Evolutionary conservation across 2,329 filamentous ascomycete species (phyloP), one percentile per base, ranked within the genome.

Genomic region (Verruconis gallopava): DNA sequence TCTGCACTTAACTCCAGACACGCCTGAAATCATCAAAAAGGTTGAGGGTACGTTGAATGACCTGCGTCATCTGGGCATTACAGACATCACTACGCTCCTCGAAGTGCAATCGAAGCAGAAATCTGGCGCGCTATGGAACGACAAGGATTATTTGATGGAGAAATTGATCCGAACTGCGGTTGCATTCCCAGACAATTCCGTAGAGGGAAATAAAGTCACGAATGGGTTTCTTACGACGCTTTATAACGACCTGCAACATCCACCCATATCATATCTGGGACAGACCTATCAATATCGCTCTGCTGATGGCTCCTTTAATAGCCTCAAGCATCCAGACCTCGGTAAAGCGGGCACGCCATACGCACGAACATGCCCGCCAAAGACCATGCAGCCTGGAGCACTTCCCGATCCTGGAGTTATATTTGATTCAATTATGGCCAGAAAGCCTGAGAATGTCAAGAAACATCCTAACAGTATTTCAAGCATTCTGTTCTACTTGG

Each of bases 401-500:
- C 68, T 75, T 40, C 78, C 79, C 1, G 79, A 83, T 38, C 69
- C 79, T 0, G 74, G 73, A 14, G 62, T 78, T 12, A 62, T 85
- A 3, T 85, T 85, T 46, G 79, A 84, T 55, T 72, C 71, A 17
- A 54, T 83, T 19, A 72, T 84, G 67, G 75, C 73, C 13, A 71
- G 79, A 19, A 69, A 71, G 45, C 59, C 67, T 6, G 15, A 14
- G n/a, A 40, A 40, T n/a, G 73, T 75, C 46, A 68, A 74, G 46
- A 66, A 75, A 42, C 81, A 85, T 54, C 77, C 79, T 0, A 79
- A 79, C 39, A 72, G 75, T n/a, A 76, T 86, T 32, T 85, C 80
- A 0, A 79, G 77, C 50, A 75, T 85, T 61, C 63, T 88, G 13
- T 85, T 84, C 56, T 85, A 85, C 49, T 64, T 83, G 34, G 82